Percentiles rank a stretch among this genome's conserved stretches.
Evolutionary conservation across 257 asterid genomes (phyloP).

Genomic region (Jacaranda copaia): DNA sequence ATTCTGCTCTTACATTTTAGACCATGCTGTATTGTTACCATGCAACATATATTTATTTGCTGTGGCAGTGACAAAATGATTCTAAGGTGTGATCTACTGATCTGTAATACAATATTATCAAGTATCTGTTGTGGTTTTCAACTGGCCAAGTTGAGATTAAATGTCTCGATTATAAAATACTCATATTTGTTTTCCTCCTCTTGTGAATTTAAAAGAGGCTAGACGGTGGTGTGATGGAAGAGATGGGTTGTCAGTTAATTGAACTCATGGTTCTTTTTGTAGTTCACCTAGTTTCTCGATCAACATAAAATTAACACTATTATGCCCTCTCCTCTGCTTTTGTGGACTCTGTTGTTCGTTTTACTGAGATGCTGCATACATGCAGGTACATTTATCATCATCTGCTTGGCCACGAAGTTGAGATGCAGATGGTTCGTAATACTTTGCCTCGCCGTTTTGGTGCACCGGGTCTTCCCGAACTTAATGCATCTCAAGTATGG

Average conservation of each 20-base stretch:
- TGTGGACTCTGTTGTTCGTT: not conserved
- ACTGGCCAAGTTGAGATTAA: not conserved
- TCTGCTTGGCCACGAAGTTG: slow-evolving; percentile 97
- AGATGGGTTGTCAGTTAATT: not conserved
- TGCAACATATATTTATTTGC: not conserved
- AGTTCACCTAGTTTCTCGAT: slow-evolving; percentile 23
- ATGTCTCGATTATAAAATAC: not conserved
- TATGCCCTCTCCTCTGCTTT: not conserved
- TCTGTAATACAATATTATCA: slow-evolving; percentile 5
- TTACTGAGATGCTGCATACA: slow-evolving; percentile 21
- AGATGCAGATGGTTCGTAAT: slow-evolving; percentile 98
- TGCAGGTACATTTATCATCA: slow-evolving; percentile 97
- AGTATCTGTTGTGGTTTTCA: not conserved
- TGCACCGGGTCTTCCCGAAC: slow-evolving; percentile 99
- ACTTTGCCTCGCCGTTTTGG: slow-evolving; percentile 98
- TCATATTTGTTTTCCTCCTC: not conserved
- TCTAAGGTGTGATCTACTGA: slow-evolving; percentile 2
- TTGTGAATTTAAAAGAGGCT: not conserved
- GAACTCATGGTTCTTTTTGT: not conserved
- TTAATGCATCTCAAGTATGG: slow-evolving; percentile 96
- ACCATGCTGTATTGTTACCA: not conserved
- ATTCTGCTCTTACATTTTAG: not conserved
- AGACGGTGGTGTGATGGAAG: not conserved
- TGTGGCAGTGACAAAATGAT: not conserved
- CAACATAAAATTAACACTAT: not conserved